phyloP scores from a whole-genome alignment of 768 basidiomycete species.

The Boletus sp. region DNA sequence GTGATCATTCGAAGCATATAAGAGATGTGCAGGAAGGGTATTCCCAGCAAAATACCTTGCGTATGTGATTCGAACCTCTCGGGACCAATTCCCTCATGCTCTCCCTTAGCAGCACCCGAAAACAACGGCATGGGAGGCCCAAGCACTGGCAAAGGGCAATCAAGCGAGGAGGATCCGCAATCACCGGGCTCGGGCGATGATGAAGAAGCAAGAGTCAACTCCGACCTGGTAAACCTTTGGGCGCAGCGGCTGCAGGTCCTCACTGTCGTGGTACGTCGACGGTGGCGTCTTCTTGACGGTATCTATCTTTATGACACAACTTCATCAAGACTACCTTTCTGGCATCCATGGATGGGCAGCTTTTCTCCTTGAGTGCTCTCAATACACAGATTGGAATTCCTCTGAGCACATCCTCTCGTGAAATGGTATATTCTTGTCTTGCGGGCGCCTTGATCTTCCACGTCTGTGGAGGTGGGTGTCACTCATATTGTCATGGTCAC shows the following conservation, averaged over 20 bases:
- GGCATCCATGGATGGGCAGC: conserved; percentile 25
- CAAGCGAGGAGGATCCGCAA: background rate
- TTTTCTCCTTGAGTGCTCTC: conserved; percentile 27
- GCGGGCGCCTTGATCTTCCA: conserved; percentile 33
- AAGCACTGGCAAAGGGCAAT: conserved; percentile 2
- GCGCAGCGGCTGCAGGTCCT: conserved; percentile 28
- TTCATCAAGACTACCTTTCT: conserved; percentile 30
- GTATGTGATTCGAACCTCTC: conserved; percentile 13
- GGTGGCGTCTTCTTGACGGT: background rate
- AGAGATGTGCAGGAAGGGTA: background rate
- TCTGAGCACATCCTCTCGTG: conserved; percentile 7
- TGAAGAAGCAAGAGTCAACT: conserved; percentile 9
- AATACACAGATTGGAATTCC: conserved; percentile 19
- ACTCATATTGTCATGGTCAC: background rate
- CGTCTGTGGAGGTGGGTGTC: conserved; percentile 26
- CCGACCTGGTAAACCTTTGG: conserved; percentile 26
- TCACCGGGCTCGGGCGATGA: background rate
- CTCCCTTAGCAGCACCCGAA: background rate
- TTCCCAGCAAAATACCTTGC: conserved; percentile 4
- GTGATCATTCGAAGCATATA: background rate
- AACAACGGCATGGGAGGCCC: conserved; percentile 5
- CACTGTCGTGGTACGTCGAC: conserved; percentile 27
- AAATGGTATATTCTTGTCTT: conserved; percentile 30
- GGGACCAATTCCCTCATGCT: background rate
- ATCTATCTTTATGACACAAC: background rate